phyloP scores from a whole-genome alignment of 441 rosid species.

The Populus hybrid region DNA sequence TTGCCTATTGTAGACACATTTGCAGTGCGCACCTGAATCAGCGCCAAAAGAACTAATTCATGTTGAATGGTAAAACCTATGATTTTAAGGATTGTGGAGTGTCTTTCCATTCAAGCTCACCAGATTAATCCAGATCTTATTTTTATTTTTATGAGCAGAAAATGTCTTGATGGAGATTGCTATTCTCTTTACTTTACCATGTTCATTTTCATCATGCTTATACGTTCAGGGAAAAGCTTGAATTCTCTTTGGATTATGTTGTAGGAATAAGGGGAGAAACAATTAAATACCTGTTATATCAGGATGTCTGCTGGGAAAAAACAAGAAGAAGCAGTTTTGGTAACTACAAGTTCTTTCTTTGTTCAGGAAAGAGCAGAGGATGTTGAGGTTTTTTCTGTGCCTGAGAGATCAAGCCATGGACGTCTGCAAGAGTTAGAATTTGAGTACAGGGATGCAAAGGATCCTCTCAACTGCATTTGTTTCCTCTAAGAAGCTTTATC shows the following conservation, averaged over 20 bases:
- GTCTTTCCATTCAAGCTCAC: too few relatives aligned
- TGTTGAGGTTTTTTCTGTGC: conserved; percentile 55
- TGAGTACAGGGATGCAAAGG: conserved; percentile 76
- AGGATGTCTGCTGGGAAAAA: background rate
- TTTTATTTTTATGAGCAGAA: too few relatives aligned
- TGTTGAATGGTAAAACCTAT: too few relatives aligned
- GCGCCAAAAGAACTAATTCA: too few relatives aligned
- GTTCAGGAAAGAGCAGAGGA: conserved; percentile 71
- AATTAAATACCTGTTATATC: background rate
- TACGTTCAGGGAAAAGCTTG: background rate
- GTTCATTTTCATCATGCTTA: background rate
- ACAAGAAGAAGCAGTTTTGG: background rate
- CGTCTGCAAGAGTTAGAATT: conserved; percentile 64
- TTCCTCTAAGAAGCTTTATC: conserved; percentile 64
- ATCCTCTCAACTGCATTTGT: conserved; percentile 78
- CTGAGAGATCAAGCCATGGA: conserved; percentile 54
- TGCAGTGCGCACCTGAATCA: too few relatives aligned
- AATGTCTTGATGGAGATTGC: too few relatives aligned
- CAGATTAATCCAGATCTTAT: too few relatives aligned
- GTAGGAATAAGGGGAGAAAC: background rate
- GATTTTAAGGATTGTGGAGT: too few relatives aligned
- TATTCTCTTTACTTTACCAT: too few relatives aligned
- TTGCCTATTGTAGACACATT: too few relatives aligned
- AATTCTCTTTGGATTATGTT: background rate
- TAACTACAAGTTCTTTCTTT: conserved; percentile 4